A percentile compares a stretch with the other conserved stretches of the same genome.
Conservation (phyloP, 352 stramenopile species). For the Phytopythium boreale region DNA sequence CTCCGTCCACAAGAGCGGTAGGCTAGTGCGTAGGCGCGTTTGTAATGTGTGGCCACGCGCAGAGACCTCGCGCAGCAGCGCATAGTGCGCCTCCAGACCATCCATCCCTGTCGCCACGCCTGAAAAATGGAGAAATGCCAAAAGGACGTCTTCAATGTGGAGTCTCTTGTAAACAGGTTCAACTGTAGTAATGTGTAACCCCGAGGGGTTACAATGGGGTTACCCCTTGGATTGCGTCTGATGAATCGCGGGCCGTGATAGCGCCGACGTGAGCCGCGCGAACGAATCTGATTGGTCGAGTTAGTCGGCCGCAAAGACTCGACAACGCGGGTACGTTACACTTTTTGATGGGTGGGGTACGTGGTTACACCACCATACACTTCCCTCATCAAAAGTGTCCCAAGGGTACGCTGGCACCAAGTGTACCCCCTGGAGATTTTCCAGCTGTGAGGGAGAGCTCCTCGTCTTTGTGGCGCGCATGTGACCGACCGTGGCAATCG, state of each 20-base stretch:
- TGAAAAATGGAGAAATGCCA: not conserved
- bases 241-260: not conserved
- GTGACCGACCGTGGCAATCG: not conserved
- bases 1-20: constrained; percentile 50
- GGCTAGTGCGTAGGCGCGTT: constrained; percentile 36
- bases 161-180: too few relatives aligned
- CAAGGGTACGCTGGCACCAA: not conserved
- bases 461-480: constrained; percentile 4
- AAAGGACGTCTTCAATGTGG: not conserved
- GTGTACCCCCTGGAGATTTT: not conserved
- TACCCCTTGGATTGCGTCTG: not conserved
- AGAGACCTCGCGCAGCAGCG: constrained; percentile 48
- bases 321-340: not conserved
- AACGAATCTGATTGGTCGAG: constrained; percentile 1
- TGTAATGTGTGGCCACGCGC: constrained; percentile 47
- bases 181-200: not conserved
- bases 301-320: not conserved
- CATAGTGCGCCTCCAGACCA: constrained; percentile 47
- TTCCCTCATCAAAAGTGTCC: not conserved
- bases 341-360: constrained; percentile 5
- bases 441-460: not conserved
- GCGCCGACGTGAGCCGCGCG: not conserved
- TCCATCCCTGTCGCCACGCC: constrained; percentile 8
- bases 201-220: not conserved
- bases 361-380: not conserved